phyloP scores from a whole-genome alignment of 257 asterid species.

The Scutellaria barbata region DNA sequence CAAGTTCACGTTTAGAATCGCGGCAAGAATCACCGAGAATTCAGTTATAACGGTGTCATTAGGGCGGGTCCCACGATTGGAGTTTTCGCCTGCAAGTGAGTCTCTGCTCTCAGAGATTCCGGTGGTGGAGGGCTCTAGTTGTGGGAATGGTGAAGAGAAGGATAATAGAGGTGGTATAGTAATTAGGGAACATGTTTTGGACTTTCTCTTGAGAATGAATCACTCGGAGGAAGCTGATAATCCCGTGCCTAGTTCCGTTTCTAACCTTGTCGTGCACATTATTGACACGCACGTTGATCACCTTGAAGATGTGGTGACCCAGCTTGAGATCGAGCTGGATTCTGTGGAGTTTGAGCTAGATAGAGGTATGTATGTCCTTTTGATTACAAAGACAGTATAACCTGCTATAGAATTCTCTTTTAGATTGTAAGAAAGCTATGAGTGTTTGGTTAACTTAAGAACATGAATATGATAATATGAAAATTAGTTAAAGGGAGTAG shows the following conservation, averaged over 20 bases:
- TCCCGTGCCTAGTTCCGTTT: conserved; percentile 86
- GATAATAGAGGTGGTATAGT: conserved; percentile 63
- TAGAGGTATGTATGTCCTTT: conserved; percentile 55
- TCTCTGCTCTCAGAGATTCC: conserved; percentile 89
- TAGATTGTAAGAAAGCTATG: background rate
- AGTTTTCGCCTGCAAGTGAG: conserved; percentile 67
- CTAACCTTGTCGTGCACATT: conserved; percentile 86
- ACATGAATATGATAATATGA: too few species aligned
- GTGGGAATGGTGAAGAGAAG: conserved; percentile 40
- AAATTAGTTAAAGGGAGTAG: too few species aligned
- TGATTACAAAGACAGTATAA: too few species aligned
- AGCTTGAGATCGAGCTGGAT: conserved; percentile 92
- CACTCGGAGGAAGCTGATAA: conserved; percentile 97
- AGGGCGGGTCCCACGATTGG: conserved; percentile 93
- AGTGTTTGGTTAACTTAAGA: too few species aligned
- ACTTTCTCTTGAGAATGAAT: conserved; percentile 82
- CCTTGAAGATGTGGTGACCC: conserved; percentile 88
- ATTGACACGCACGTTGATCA: conserved; percentile 96
- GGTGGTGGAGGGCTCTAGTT: conserved; percentile 60
- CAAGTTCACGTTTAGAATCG: conserved; percentile 78
- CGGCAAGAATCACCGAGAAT: conserved; percentile 84
- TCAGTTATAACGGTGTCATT: conserved; percentile 92
- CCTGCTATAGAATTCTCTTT: background rate
- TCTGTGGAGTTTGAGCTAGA: conserved; percentile 85
- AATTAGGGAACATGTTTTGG: conserved; percentile 82